Evolutionary conservation across 2,329 filamentous ascomycete species (phyloP).

Genomic region (Chaetomiaceae sp.): DNA sequence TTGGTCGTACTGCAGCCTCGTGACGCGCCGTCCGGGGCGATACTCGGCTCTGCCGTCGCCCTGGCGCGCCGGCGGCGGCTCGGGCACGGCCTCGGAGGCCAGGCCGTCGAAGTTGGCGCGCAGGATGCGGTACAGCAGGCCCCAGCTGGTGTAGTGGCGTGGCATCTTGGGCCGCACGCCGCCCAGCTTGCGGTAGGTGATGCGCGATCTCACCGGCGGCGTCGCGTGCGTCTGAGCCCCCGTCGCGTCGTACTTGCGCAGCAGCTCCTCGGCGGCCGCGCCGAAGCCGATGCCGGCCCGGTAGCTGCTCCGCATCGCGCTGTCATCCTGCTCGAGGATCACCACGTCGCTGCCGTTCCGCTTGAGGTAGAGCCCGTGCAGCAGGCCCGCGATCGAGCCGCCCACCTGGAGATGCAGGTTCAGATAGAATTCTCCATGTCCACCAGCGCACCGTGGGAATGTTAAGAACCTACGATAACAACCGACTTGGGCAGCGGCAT

Average conservation of each 20-base stretch:
- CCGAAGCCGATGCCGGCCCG: slow-evolving; percentile 44
- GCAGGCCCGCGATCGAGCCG: too few relatives aligned
- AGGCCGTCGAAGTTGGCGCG: slow-evolving; percentile 36
- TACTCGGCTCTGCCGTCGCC: slow-evolving; percentile 23
- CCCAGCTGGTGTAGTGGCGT: slow-evolving; percentile 37
- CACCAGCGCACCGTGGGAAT: too few relatives aligned
- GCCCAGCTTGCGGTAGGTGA: slow-evolving; percentile 16
- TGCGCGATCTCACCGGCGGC: slow-evolving; percentile 4
- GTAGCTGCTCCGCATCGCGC: too few relatives aligned
- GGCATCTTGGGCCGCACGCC: slow-evolving; percentile 15
- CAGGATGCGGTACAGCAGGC: slow-evolving; percentile 34
- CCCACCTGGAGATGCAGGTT: too few relatives aligned
- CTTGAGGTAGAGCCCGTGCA: too few relatives aligned
- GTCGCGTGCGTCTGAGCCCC: too few relatives aligned
- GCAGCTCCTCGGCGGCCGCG: slow-evolving; percentile 35
- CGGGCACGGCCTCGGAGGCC: slow-evolving; percentile 20
- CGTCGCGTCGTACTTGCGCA: slow-evolving; percentile 28
- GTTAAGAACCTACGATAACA: too few relatives aligned
- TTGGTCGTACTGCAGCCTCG: slow-evolving; percentile 12
- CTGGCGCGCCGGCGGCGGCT: slow-evolving; percentile 16
- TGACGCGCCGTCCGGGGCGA: slow-evolving; percentile 22
- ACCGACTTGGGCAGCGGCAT: too few relatives aligned
- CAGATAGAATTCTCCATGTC: too few relatives aligned
- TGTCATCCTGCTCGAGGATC: too few relatives aligned
- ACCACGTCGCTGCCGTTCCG: too few relatives aligned